Base-by-base conservation (phyloP, 768 basidiomycete genomes). In the Mycena crocata region DNA sequence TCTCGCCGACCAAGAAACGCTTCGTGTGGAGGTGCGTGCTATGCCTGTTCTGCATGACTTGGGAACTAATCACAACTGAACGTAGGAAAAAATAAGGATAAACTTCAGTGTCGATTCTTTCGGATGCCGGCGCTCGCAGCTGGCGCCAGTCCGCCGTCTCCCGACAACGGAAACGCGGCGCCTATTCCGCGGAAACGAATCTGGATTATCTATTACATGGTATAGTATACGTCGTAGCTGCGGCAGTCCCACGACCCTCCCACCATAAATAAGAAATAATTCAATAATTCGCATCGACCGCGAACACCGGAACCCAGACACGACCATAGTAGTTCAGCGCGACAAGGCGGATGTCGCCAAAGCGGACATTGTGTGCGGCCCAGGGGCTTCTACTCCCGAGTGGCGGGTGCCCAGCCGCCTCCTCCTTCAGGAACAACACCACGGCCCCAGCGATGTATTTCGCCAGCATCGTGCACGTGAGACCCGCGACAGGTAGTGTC, bases 1-100 rank as follows among this genome's bases (percentile, higher is more conserved):
- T 99, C 78, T 83, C 95, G 42, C 88, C 90, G 71, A 98, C 96
- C 37, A 90, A 92, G 82, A 96, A 95, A 79, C 87, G 87, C 59
- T 96, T 96, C 78, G 87, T 83, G 34, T 95, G 90, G 82, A 93
- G 89, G 95, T 95, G 76, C 76, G 93, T 89, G 32, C 26, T 21
- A 32, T 34, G 21, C 7, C 17, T 45, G 31, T 26, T 32, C 1
- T 21, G 39, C 5, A 2, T 3, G 28, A 14, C 40, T 42, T 7
- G 3, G 5, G 19, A 15, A 19, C 17, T 44, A 5, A 57, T 21
- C 6, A 3, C 17, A 0, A n/a, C 7, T 10, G 32, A 32, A 34
- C 42, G 42, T 24, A 66, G 64, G 57, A 66, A 66, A 60, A 66
- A 66, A 55, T 66, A 44, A 65, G 24, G 19, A 34, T 13, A 4